Conservation (phyloP, 2,329 filamentous ascomycete species). For the Orbilia quercus region DNA sequence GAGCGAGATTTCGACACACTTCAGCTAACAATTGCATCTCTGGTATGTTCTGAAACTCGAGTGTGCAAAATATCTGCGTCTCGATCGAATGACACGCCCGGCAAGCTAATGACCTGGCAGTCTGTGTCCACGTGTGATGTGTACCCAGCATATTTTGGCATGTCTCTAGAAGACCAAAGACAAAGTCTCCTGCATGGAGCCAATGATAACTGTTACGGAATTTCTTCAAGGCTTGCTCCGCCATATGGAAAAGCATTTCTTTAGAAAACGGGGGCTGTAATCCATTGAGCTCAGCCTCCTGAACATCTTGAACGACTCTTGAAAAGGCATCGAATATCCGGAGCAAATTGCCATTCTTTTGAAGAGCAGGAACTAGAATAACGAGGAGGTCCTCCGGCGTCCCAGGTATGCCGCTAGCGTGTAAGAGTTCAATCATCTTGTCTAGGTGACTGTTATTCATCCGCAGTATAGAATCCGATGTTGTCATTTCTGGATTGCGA, state of each 20-base stretch:
- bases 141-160: conserved; percentile 14
- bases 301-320: conserved; percentile 10
- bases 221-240: conserved; percentile 9
- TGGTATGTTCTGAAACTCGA: conserved; percentile 14
- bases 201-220: conserved; percentile 17
- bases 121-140: conserved; percentile 25
- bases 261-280: conserved; percentile 1
- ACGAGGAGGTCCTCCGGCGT: conserved; percentile 26
- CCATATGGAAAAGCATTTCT: conserved; percentile 26
- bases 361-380: conserved; percentile 23
- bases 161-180: conserved; percentile 25
- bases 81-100: conserved; percentile 25
- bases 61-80: conserved; percentile 20
- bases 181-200: conserved; percentile 24
- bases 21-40: background rate
- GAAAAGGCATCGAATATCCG: conserved; percentile 27
- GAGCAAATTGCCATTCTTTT: conserved; percentile 31
- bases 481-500: background rate
- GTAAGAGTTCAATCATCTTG: conserved; percentile 13
- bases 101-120: conserved; percentile 10
- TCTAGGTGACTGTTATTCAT: conserved; percentile 32
- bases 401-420: conserved; percentile 14
- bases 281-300: conserved; percentile 8
- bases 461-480: background rate
- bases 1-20: conserved; percentile 9